A percentile compares a stretch with the other conserved stretches of the same genome.
Evolutionary conservation across 805 yeast species (phyloP).

Genomic region (Tetrapisispora arboricola): DNA sequence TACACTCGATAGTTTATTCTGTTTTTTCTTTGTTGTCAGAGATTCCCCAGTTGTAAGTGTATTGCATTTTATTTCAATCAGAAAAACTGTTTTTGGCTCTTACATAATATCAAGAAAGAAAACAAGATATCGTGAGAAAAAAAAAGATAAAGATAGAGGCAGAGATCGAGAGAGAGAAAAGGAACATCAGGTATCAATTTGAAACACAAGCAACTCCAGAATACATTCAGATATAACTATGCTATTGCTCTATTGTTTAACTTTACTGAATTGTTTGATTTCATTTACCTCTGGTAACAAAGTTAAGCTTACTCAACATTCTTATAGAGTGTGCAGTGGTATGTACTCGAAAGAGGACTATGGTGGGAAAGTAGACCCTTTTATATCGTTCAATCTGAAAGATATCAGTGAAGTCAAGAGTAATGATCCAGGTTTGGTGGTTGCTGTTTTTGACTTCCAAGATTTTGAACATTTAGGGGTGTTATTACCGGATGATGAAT

Average conservation of each 20-base stretch:
- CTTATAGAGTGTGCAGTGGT: slow-evolving; percentile 75
- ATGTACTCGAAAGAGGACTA: slow-evolving; percentile 80
- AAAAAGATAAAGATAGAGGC: too few species aligned
- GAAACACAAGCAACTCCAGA: too few species aligned
- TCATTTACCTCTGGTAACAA: slow-evolving; percentile 26
- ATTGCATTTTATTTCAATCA: too few species aligned
- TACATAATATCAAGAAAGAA: too few species aligned
- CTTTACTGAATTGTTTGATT: slow-evolving; percentile 1
- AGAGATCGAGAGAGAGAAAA: too few species aligned
- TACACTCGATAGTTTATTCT: too few species aligned
- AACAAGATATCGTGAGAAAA: too few species aligned
- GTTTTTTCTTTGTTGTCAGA: too few species aligned
- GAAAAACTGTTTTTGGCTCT: too few species aligned
- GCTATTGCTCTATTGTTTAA: neutral
- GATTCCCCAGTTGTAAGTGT: too few species aligned
- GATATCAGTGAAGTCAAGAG: slow-evolving; percentile 22
- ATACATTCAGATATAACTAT: neutral
- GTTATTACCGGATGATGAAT: slow-evolving; percentile 32
- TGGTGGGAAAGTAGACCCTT: slow-evolving; percentile 69
- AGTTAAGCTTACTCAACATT: slow-evolving; percentile 39
- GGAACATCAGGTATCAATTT: too few species aligned
- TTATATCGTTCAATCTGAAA: slow-evolving; percentile 40
- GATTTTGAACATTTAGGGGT: slow-evolving; percentile 66
- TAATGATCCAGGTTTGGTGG: slow-evolving; percentile 40
- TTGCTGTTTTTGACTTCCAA: slow-evolving; percentile 74